Conservation (phyloP, 169 alveolate genomes). For the Hepatocystis sp. region DNA sequence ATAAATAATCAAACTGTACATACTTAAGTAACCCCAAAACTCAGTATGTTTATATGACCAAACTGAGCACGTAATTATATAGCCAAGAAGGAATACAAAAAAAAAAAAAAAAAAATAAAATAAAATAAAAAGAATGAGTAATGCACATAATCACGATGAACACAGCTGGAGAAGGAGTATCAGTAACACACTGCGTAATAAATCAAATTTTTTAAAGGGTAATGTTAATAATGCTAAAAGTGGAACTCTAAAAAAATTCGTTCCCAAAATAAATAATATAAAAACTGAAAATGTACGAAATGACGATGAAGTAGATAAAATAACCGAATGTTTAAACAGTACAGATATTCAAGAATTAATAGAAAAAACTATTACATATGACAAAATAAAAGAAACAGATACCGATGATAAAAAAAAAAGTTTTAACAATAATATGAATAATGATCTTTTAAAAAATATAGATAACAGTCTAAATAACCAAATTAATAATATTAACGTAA, state of each 20-base stretch:
- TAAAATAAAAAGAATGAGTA: too few species aligned
- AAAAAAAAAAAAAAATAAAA: too few species aligned
- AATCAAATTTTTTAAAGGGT: constrained; percentile 52
- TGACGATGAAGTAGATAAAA: constrained; percentile 24
- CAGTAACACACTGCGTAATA: constrained; percentile 51
- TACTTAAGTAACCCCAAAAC: too few species aligned
- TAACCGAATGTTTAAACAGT: constrained; percentile 33
- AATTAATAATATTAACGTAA: constrained; percentile 20
- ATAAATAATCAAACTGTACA: too few species aligned
- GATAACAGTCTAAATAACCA: constrained; percentile 17
- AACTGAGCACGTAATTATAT: too few species aligned
- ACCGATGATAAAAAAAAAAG: constrained; percentile 16
- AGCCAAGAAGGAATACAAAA: too few species aligned
- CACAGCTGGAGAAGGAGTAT: constrained; percentile 74
- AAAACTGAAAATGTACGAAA: constrained; percentile 42
- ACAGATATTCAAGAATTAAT: constrained; percentile 48
- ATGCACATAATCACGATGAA: constrained; percentile 58
- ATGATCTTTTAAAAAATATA: constrained; percentile 21
- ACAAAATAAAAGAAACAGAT: constrained; percentile 32
- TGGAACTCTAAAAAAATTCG: constrained; percentile 43
- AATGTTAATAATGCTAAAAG: constrained; percentile 18
- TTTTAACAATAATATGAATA: constrained; percentile 22
- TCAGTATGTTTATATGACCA: too few species aligned
- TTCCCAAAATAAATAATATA: constrained; percentile 66
- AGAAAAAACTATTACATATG: constrained; percentile 43